Percentiles rank a stretch among this genome's conserved stretches.
phyloP scores from a whole-genome alignment of 768 basidiomycete species.

The Tricholoma bakamatsutake region DNA sequence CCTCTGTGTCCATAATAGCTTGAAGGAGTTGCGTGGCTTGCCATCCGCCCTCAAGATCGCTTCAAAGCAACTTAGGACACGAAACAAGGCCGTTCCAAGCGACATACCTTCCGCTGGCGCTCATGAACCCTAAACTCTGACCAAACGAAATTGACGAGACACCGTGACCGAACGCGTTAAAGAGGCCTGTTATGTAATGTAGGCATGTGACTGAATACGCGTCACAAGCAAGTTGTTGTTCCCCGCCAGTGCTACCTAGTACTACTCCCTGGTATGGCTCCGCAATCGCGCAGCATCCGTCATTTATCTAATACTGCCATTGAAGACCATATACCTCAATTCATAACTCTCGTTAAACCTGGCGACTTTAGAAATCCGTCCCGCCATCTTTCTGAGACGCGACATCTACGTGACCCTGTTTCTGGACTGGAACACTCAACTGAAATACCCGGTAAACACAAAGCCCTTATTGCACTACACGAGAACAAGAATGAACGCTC shows the following conservation, averaged over 20 bases:
- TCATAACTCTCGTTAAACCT: not conserved
- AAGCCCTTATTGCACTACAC: conserved; percentile 12
- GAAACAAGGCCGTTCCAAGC: conserved; percentile 5
- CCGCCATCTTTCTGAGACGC: not conserved
- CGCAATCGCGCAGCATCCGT: not conserved
- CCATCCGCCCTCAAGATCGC: conserved; percentile 38
- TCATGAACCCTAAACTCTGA: conserved; percentile 23
- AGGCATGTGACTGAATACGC: not conserved
- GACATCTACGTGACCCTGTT: not conserved
- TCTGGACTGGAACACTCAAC: not conserved
- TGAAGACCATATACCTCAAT: not conserved
- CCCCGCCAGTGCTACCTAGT: not conserved
- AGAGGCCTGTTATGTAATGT: not conserved
- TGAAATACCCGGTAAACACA: conserved; percentile 7
- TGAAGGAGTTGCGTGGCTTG: conserved; percentile 51
- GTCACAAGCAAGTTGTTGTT: not conserved
- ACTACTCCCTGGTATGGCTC: not conserved
- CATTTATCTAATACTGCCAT: not conserved
- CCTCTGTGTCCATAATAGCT: conserved; percentile 32
- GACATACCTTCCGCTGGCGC: conserved; percentile 32
- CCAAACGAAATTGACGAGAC: not conserved
- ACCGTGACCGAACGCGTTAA: conserved; percentile 7
- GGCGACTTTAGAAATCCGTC: not conserved
- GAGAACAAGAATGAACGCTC: conserved; percentile 17
- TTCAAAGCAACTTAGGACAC: conserved; percentile 17